phyloP scores from a whole-genome alignment of 805 yeast species.

The Starmerella floricola region DNA sequence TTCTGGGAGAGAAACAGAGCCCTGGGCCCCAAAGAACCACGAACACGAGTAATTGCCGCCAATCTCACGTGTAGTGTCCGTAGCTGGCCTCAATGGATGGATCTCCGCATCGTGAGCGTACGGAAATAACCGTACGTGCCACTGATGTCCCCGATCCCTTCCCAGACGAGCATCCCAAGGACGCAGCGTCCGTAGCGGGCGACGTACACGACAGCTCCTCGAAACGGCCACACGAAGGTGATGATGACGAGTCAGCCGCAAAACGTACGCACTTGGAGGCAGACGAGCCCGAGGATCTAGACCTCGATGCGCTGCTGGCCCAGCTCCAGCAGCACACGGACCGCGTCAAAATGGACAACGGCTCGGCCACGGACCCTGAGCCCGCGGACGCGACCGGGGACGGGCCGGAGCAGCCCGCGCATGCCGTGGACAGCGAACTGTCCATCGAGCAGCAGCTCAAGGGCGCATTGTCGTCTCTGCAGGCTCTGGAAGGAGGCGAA shows the following conservation, averaged over 20 bases:
- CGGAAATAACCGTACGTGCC: constrained; percentile 7
- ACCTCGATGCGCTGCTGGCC: constrained; percentile 23
- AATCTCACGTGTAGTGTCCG: background rate
- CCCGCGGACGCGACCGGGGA: no score
- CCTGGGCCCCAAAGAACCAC: constrained; percentile 15
- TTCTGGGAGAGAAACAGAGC: constrained; percentile 4
- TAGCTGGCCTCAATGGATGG: constrained; percentile 13
- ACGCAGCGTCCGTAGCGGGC: background rate
- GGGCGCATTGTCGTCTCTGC: constrained; percentile 23
- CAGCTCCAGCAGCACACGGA: constrained; percentile 23
- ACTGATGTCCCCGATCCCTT: constrained; percentile 3
- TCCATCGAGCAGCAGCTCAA: constrained; percentile 23
- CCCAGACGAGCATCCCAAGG: background rate
- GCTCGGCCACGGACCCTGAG: background rate
- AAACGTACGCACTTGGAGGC: background rate
- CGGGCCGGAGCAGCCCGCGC: background rate
- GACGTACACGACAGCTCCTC: background rate
- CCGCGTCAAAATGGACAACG: background rate
- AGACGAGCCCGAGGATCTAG: constrained; percentile 17
- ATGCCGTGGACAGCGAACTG: constrained; percentile 8
- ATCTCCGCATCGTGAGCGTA: constrained; percentile 8
- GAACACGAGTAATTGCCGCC: background rate
- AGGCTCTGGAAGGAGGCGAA: constrained; percentile 9
- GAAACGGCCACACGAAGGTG: constrained; percentile 8
- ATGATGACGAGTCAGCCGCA: constrained; percentile 2